Base-by-base conservation (phyloP, 495 filamentous ascomycete genomes). In the Penicillium lividum region DNA sequence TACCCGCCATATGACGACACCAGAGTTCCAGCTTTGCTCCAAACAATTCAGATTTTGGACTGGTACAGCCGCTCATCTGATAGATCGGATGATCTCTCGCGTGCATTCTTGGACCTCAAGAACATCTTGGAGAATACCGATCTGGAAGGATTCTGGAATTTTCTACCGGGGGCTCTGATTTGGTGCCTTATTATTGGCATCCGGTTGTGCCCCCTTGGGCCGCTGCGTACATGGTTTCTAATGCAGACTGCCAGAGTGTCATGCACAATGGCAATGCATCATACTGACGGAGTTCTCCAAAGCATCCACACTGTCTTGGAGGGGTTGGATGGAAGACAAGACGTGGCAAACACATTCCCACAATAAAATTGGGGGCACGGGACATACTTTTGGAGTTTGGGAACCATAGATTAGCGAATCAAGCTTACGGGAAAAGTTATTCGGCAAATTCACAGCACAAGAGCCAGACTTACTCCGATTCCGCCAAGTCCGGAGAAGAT, bases 101-200 rank as follows among this genome's bases (percentile, higher is more conserved):
- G 8, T 44, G 51, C 31, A 7, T 25, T 46, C 11, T 15, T 8
- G 8, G 27, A 57, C 42, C 38, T 62, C 3, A 62, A 62, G 30
- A 18, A 45, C n/a, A 46, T 61, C 4, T 63, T 68, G 5, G 38
- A 59, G 18, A 40, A 50, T 13, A 64, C 56, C 5, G 50, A 61
- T 16, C 29, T 66, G 2, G 60, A 56, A 36, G 31, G 18, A 10
- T 66, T 59, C 46, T 60, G 57, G 56, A 45, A 38, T 11, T 25
- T 33, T 40, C 33, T 64, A 15, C 58, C 61, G 3, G 64, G 61
- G 7, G 64, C 64, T 18, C 46, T 67, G 7, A 62, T 67, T 25
- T 67, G 65, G 65, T 65, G 63, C n/a, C 40, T 65, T 3, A 48
- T 51, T 5, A 64, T 65, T n/a, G 62, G 65, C 16, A 51, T 56